Evolutionary conservation across 208 protist species (phyloP), one percentile per base, ranked within the genome.

Genomic region (Trypanosoma caninum): DNA sequence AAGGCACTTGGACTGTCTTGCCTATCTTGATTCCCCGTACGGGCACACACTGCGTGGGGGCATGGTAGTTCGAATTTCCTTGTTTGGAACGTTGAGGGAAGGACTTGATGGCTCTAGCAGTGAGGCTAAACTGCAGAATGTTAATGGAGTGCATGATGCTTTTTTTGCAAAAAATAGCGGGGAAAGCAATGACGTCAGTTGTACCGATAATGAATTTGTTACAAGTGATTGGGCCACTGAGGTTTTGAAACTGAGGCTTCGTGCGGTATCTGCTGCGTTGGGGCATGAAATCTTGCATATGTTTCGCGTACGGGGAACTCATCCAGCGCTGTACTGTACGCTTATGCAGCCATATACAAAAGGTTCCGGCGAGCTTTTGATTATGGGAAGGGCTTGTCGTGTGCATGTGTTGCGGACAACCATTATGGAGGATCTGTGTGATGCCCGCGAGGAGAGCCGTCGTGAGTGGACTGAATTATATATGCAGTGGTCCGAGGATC

Each of bases 1-100:
- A 51, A 59, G 59, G 4, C 93, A 97, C 59, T 58, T 94, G 33
- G 83, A 93, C 3, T 50, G 53, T 42, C 57, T 94, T 22, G 69
- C 74, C 28, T 87, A 94, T 47, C 80, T 96, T 10, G 51, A 51
- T 23, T 66, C 59, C 3, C 59, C 59, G 4, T 58, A 59, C 46
- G 59, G 40, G 3, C 59, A 66, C 35, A 59, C 51, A 30, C 6
- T 58, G 28, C 45, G 59, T 16, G 59, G 59, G 37, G 59, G 37
- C 37, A 42, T 59, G 51, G 59, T 66, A 7, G 20, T 66, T 2
- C 48, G 52, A 5, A 50, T 66, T 33, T 51, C 51, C 8, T 22
- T 45, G 14, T 20, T 62, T 37, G 13, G 18, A 51, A 11, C 8
- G 28, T 11, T 20, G 28, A 10, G 27, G 18, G 30, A 33, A 3